A percentile compares a stretch with the other conserved stretches of the same genome.
These are phyloP conservation scores for Fragaria vesca DNA, from an alignment of 306 rosid genomes.

Conservation along the genomic window DNA sequence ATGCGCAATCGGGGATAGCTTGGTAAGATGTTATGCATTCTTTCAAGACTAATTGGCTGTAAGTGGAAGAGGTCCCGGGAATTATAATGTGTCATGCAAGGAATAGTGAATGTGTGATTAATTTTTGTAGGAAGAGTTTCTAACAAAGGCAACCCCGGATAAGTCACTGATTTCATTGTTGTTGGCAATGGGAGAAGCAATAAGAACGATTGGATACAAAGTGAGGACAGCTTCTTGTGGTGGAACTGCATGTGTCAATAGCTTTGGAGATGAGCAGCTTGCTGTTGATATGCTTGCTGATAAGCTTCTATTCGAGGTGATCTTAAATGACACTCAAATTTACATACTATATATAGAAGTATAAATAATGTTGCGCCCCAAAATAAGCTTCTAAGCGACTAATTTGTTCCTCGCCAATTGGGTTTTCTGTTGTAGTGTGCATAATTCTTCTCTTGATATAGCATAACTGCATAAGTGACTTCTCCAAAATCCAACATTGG, in stretches of 20 bases:
- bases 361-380: too few species aligned
- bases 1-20: slow-evolving; percentile 86
- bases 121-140: slow-evolving; percentile 73
- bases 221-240: slow-evolving; percentile 98
- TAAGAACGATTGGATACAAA: slow-evolving; percentile 90
- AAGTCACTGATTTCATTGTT: slow-evolving; percentile 81
- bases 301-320: slow-evolving; percentile 89
- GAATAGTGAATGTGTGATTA: slow-evolving; percentile 12
- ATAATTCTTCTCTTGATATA: too few species aligned
- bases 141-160: slow-evolving; percentile 80
- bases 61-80: background rate
- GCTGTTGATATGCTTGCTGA: slow-evolving; percentile 96
- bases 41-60: background rate
- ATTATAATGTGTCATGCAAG: background rate
- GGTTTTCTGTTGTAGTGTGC: too few species aligned
- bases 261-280: slow-evolving; percentile 97
- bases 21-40: slow-evolving; percentile 52
- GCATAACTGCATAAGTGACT: background rate
- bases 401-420: too few species aligned
- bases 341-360: too few species aligned
- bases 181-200: slow-evolving; percentile 88
- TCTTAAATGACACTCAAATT: background rate
- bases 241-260: slow-evolving; percentile 95
- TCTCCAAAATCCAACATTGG: background rate
- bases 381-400: too few species aligned